These are phyloP conservation scores for Termitomyces sp. DNA, from an alignment of 768 basidiomycete genomes.

Conservation along the genomic window DNA sequence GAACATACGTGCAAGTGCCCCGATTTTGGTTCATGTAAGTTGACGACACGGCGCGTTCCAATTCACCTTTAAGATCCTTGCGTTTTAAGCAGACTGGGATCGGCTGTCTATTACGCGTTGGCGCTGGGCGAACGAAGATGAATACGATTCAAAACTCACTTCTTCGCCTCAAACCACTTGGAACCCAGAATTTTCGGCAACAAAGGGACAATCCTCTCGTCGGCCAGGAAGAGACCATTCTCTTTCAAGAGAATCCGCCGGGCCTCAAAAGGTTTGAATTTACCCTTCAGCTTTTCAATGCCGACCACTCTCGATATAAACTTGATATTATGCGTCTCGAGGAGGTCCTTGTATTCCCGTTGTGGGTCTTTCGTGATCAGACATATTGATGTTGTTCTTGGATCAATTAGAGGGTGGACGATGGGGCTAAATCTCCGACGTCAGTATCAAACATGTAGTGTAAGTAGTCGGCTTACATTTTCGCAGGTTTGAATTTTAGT, in stretches of 20 bases:
- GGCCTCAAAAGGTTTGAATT: slow-evolving; percentile 81
- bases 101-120: slow-evolving; percentile 64
- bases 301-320: slow-evolving; percentile 93
- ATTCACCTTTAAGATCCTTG: slow-evolving; percentile 87
- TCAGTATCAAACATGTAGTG: not conserved
- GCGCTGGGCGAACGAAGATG: not conserved
- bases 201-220: slow-evolving; percentile 83
- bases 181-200: slow-evolving; percentile 84
- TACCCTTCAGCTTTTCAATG: slow-evolving; percentile 87
- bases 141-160: slow-evolving; percentile 44
- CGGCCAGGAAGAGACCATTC: slow-evolving; percentile 89
- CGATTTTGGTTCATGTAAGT: slow-evolving; percentile 95
- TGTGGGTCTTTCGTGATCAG: slow-evolving; percentile 96
- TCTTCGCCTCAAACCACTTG: slow-evolving; percentile 93
- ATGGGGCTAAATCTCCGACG: slow-evolving; percentile 49
- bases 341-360: slow-evolving; percentile 90
- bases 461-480: slow-evolving; percentile 56
- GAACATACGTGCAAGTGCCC: slow-evolving; percentile 85
- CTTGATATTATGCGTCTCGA: slow-evolving; percentile 71
- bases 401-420: slow-evolving; percentile 78
- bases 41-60: slow-evolving; percentile 88
- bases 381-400: slow-evolving; percentile 73
- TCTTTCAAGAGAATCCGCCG: slow-evolving; percentile 81
- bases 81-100: slow-evolving; percentile 87
- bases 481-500: slow-evolving; percentile 72